Conservation (phyloP, 2,329 filamentous ascomycete genomes). For the Stagonosporopsis rhizophila region DNA sequence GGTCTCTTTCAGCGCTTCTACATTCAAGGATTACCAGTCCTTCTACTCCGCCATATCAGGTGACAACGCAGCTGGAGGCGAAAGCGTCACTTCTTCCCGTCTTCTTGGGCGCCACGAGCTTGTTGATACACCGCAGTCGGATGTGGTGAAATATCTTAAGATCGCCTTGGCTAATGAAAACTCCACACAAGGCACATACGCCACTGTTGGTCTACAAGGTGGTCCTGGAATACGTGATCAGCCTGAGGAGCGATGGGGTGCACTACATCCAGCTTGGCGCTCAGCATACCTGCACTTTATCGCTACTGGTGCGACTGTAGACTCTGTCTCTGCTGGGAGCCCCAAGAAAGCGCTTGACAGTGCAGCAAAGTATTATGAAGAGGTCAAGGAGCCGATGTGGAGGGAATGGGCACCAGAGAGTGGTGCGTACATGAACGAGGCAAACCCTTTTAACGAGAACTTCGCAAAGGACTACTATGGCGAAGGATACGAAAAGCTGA, state of each 20-base stretch:
- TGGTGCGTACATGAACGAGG: constrained; percentile 31
- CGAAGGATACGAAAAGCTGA: constrained; percentile 11
- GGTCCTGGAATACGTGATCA: constrained; percentile 38
- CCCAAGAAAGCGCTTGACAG: constrained; percentile 20
- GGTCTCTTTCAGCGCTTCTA: constrained; percentile 9
- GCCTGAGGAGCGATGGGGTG: constrained; percentile 27
- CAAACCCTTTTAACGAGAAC: constrained; percentile 19
- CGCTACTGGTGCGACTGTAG: constrained; percentile 27
- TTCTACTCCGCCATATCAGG: constrained; percentile 32
- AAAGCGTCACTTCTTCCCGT: constrained; percentile 36
- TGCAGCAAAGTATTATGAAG: constrained; percentile 24
- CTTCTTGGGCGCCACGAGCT: constrained; percentile 39
- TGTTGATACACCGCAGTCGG: constrained; percentile 12
- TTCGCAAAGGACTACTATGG: constrained; percentile 27
- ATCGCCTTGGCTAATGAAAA: constrained; percentile 25
- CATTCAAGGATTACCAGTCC: constrained; percentile 11
- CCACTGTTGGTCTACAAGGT: constrained; percentile 36
- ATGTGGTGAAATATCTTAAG: constrained; percentile 21
- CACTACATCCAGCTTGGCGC: constrained; percentile 46
- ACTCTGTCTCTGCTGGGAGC: neutral
- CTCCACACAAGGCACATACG: constrained; percentile 28
- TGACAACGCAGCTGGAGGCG: constrained; percentile 27
- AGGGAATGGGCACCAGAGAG: constrained; percentile 20
- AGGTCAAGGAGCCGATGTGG: constrained; percentile 29
- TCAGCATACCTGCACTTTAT: constrained; percentile 44